phyloP scores from a whole-genome alignment of 768 basidiomycete genomes.

The Boletellus sp. region DNA sequence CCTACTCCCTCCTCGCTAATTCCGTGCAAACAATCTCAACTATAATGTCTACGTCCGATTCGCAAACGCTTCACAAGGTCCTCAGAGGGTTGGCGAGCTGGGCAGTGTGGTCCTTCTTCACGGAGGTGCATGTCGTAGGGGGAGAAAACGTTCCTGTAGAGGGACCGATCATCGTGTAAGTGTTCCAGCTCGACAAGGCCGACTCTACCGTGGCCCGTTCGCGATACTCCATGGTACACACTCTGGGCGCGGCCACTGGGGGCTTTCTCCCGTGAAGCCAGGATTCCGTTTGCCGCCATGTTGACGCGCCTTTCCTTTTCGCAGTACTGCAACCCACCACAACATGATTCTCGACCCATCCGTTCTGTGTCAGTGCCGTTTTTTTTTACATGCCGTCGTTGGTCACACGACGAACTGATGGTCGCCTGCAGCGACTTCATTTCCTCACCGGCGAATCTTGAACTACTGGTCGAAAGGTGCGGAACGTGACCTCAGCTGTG shows the following conservation, averaged over 20 bases:
- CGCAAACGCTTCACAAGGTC: slow-evolving; percentile 57
- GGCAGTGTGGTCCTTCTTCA: slow-evolving; percentile 85
- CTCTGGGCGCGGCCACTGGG: neutral
- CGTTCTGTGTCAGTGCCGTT: slow-evolving; percentile 60
- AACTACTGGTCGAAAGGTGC: slow-evolving; percentile 95
- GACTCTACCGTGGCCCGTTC: neutral
- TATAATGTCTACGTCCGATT: slow-evolving; percentile 31
- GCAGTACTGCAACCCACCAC: slow-evolving; percentile 80
- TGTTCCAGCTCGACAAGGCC: slow-evolving; percentile 15
- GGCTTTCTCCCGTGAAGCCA: neutral
- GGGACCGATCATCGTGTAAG: slow-evolving; percentile 92
- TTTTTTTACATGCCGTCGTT: slow-evolving; percentile 10
- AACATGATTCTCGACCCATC: slow-evolving; percentile 95
- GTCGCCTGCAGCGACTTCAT: slow-evolving; percentile 58
- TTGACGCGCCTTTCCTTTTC: slow-evolving; percentile 12
- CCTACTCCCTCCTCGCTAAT: slow-evolving; percentile 4
- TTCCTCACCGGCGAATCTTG: slow-evolving; percentile 77
- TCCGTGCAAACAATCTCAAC: slow-evolving; percentile 1
- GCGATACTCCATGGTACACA: slow-evolving; percentile 3
- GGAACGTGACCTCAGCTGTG: slow-evolving; percentile 11
- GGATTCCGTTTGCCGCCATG: slow-evolving; percentile 2
- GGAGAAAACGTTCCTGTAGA: slow-evolving; percentile 82
- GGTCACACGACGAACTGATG: slow-evolving; percentile 15
- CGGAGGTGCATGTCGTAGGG: slow-evolving; percentile 80
- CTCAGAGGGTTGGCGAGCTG: slow-evolving; percentile 68